phyloP scores from a whole-genome alignment of 768 basidiomycete genomes.

The Phlebiopsis gigantea region DNA sequence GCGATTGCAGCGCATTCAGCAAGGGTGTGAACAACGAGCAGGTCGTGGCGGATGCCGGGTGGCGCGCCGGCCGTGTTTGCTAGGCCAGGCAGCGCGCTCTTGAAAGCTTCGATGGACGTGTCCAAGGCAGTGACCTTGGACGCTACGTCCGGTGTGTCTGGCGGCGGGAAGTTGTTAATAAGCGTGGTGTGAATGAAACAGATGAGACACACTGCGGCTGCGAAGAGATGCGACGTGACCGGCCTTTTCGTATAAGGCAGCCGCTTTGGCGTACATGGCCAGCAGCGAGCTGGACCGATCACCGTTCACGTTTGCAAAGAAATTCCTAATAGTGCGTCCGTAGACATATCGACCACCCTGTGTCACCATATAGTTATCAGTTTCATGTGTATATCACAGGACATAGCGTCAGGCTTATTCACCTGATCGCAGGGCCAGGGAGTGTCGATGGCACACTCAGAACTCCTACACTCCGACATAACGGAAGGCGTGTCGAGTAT shows the following conservation, averaged over 20 bases:
- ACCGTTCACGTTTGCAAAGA: neutral
- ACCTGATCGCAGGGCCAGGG: slow-evolving; percentile 33
- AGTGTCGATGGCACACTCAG: slow-evolving; percentile 29
- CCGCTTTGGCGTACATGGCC: slow-evolving; percentile 11
- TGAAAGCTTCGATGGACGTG: slow-evolving; percentile 12
- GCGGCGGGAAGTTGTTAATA: neutral
- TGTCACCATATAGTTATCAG: neutral
- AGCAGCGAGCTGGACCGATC: neutral
- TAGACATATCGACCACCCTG: neutral
- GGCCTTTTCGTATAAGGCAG: slow-evolving; percentile 10
- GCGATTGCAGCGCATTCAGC: slow-evolving; percentile 5
- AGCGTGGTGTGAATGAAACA: neutral
- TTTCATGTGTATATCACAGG: neutral
- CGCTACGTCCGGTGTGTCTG: neutral
- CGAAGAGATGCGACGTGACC: neutral
- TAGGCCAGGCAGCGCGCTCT: neutral
- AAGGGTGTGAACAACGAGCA: slow-evolving; percentile 10
- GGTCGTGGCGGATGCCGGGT: neutral
- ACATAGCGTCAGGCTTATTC: slow-evolving; percentile 9
- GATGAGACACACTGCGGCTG: neutral
- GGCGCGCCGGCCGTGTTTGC: neutral
- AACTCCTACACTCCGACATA: slow-evolving; percentile 21
- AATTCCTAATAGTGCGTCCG: slow-evolving; percentile 5
- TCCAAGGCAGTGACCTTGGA: neutral
- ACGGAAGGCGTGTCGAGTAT: slow-evolving; percentile 24